phyloP scores from a whole-genome alignment of 352 stramenopile genomes.

The Pythium rishiriense region DNA sequence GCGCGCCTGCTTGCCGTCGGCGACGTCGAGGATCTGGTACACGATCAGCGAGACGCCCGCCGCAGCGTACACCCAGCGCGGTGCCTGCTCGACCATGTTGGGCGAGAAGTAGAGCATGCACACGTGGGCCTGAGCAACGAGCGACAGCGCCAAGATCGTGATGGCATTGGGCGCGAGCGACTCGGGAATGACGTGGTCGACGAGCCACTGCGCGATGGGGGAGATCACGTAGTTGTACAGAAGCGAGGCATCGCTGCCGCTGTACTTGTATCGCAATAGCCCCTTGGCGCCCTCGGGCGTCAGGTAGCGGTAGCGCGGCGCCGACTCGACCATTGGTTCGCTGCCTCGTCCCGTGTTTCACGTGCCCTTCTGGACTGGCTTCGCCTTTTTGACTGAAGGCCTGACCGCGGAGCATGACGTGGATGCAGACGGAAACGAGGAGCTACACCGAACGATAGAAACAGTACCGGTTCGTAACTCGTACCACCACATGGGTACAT shows the following conservation, averaged over 20 bases:
- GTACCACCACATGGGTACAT: conserved; percentile 17
- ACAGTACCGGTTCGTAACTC: conserved; percentile 5
- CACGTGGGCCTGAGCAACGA: conserved; percentile 73
- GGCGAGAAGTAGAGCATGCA: conserved; percentile 80
- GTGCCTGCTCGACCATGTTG: conserved; percentile 83
- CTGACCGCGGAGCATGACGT: conserved; percentile 2
- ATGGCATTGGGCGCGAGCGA: conserved; percentile 81
- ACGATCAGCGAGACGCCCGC: conserved; percentile 64
- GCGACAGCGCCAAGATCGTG: conserved; percentile 70
- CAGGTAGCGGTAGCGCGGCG: conserved; percentile 59
- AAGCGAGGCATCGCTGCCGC: conserved; percentile 76
- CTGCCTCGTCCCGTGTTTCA: conserved; percentile 8
- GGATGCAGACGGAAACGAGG: conserved; percentile 10
- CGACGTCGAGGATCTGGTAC: conserved; percentile 87
- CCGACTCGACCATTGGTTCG: background rate
- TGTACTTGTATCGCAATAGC: conserved; percentile 84
- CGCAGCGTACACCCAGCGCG: conserved; percentile 71
- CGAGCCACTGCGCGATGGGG: conserved; percentile 69
- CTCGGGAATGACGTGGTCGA: conserved; percentile 71
- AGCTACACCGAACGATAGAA: conserved; percentile 13
- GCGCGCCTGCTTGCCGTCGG: conserved; percentile 84
- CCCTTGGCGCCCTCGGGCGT: conserved; percentile 66
- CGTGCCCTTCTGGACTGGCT: conserved; percentile 1
- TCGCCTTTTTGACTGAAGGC: conserved; percentile 14
- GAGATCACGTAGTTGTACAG: conserved; percentile 86